Evolutionary conservation across 1,284 basidiomycete genomes (phyloP).

Genomic region (Sanghuangporus weigelae): DNA sequence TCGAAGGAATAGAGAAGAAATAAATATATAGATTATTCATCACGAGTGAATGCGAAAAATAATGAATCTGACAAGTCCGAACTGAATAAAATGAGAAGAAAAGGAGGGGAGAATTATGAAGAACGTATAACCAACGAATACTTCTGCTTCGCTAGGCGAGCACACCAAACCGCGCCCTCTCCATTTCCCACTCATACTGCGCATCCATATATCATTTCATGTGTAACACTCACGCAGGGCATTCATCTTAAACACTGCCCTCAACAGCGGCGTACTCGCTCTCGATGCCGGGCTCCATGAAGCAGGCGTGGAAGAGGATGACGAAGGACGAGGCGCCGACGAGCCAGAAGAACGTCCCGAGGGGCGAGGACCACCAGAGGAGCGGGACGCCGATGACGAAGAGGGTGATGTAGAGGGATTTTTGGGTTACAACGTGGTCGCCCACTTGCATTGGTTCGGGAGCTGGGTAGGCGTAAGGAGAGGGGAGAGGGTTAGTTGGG

Average conservation of each 20-base stretch:
- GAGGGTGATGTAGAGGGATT: slow-evolving; percentile 73
- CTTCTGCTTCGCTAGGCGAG: no score
- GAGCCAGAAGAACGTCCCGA: slow-evolving; percentile 75
- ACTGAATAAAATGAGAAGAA: no score
- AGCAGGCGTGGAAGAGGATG: slow-evolving; percentile 73
- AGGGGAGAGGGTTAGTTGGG: background rate
- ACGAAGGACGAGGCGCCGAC: slow-evolving; percentile 71
- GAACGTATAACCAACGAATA: no score
- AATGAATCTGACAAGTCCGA: no score
- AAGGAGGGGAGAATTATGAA: no score
- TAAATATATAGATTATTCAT: no score
- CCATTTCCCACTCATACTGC: no score
- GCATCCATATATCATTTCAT: no score
- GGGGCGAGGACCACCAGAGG: slow-evolving; percentile 62
- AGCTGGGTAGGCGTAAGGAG: slow-evolving; percentile 33
- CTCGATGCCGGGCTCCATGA: slow-evolving; percentile 87
- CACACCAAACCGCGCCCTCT: no score
- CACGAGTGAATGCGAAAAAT: no score
- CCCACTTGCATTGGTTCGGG: slow-evolving; percentile 80
- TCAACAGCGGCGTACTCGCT: slow-evolving; percentile 82
- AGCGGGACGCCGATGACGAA: slow-evolving; percentile 77
- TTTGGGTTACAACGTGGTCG: slow-evolving; percentile 76
- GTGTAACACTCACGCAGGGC: background rate
- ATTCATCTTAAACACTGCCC: slow-evolving; percentile 25
- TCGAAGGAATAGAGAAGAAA: no score